A percentile compares a stretch with the other conserved stretches of the same genome.
Evolutionary conservation across 108 stramenopile genomes (phyloP).

Genomic region (Schizochytrium sp.): DNA sequence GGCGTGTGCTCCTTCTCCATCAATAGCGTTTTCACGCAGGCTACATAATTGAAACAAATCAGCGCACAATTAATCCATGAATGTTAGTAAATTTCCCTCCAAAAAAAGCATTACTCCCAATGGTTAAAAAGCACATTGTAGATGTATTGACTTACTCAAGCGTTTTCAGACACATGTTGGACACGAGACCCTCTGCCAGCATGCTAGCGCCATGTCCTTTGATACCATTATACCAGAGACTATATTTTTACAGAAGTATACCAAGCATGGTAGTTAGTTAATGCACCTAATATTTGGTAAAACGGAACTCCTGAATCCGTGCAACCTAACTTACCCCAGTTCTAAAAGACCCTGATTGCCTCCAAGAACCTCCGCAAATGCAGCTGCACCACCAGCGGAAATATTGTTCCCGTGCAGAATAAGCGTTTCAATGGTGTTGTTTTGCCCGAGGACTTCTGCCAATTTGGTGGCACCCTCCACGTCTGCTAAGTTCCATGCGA

Average conservation of each 20-base stretch:
- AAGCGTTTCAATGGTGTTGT: not conserved
- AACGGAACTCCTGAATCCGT: not conserved
- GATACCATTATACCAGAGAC: not conserved
- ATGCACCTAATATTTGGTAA: not conserved
- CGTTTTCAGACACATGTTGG: not conserved
- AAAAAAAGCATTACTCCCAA: not conserved
- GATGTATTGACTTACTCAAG: not conserved
- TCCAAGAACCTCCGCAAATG: not conserved
- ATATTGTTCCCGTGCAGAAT: not conserved
- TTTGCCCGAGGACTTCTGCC: not conserved
- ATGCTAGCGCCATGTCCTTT: not conserved
- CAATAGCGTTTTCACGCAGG: not conserved
- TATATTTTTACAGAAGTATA: not conserved
- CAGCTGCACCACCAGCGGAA: not conserved
- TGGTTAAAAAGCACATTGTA: not conserved
- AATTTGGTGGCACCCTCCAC: not conserved
- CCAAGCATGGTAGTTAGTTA: not conserved
- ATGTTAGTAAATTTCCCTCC: not conserved
- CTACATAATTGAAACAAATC: not conserved
- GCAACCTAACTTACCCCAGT: not conserved
- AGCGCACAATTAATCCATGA: not conserved
- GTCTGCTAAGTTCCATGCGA: not conserved
- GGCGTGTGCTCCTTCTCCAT: not conserved
- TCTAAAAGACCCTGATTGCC: not conserved
- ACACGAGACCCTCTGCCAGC: not conserved